Conservation (phyloP, 2,329 filamentous ascomycete species). For the Aspergillus intermedius region DNA sequence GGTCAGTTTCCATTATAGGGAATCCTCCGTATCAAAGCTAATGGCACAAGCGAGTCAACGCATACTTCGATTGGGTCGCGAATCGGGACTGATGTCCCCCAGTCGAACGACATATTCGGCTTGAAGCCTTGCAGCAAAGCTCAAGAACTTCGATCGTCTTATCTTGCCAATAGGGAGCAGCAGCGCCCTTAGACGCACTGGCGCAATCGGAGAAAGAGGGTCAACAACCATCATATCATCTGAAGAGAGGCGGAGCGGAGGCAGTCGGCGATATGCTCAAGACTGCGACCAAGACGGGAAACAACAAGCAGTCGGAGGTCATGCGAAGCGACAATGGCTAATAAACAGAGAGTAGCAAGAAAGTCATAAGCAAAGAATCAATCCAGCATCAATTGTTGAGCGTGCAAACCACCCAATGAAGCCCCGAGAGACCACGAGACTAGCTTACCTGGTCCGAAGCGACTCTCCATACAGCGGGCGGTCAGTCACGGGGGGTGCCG, state of each 20-base stretch:
- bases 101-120: conserved; percentile 75
- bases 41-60: conserved; percentile 3
- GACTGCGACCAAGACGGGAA: conserved; percentile 25
- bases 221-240: conserved; percentile 74
- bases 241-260: conserved; percentile 25
- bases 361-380: background rate
- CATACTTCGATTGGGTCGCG: conserved; percentile 78
- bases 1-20: background rate
- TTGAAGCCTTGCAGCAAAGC: conserved; percentile 71
- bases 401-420: background rate
- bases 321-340: conserved; percentile 11
- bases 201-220: conserved; percentile 82
- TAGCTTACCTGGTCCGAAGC: background rate
- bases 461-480: background rate
- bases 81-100: conserved; percentile 79
- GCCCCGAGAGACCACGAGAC: background rate
- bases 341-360: background rate
- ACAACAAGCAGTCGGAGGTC: conserved; percentile 16
- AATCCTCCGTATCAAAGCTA: background rate
- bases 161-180: conserved; percentile 83
- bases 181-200: conserved; percentile 81
- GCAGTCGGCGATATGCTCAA: conserved; percentile 26
- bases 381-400: background rate
- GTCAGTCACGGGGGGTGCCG: background rate
- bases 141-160: conserved; percentile 69